Base-by-base conservation (phyloP, 495 filamentous ascomycete genomes). In the Aspergillus saccharolyticus region DNA sequence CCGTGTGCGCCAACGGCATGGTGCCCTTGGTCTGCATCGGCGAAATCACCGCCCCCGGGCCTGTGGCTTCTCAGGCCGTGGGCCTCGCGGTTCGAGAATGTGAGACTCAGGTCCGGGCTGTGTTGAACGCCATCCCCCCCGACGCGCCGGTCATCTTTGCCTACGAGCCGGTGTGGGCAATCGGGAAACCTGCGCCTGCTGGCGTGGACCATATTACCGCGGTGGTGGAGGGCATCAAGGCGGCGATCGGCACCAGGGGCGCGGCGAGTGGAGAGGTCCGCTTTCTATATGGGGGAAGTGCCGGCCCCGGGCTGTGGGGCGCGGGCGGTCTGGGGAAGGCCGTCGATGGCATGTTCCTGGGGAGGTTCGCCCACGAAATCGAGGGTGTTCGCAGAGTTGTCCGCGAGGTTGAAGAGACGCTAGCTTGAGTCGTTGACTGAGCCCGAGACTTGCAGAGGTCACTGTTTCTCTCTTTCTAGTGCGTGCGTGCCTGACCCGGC, bases 121-220 rank as follows among this genome's bases (percentile, higher is more conserved):
- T 88, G 8, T 63, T 94, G 17, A 70, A 70, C 15, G 80, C 75
- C 0, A 71, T 91, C 20, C 78, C 81, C 0, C 70, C 65, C 2
- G 75, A 83, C 10, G 80, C 79, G 1, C 83, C 90, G n/a, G 80
- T 93, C 18, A 83, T 92, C 15, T 78, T 94, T 42, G 90, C 89
- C 3, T 96, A 96, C 67, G 90, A 96, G 74, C 90, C 90, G 12
- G 88, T 93, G 1, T 95, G 90, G 90, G 90, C 89, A 0, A 95
- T 95, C 70, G 90, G 90, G 3, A 80, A 88, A 24, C 72, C 74
- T 0, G 76, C 83, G 61, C 89, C 90, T n/a, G 90, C 90, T 3
- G 74, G 75, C 9, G 79, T 82, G 24, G 83, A 87, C 55, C 85
- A 94, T 70, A 89, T 96, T 4, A 76, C 81, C 4, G 79, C 74